Conservation (phyloP, 2,329 filamentous ascomycete genomes). For the Gaeumannomyces sp. region DNA sequence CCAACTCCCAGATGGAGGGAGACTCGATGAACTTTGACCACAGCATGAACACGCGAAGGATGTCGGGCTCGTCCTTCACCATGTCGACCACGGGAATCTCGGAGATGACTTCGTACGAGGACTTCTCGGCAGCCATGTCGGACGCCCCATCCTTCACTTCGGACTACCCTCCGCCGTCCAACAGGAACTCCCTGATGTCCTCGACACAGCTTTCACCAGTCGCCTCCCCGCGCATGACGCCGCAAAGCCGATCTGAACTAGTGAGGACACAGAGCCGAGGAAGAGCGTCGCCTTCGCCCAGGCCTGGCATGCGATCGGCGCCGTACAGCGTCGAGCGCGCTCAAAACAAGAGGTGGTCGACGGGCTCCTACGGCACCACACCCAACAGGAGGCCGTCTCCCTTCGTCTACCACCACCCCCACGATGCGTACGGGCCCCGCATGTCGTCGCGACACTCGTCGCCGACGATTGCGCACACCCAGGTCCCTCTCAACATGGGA, state of each 20-base stretch:
- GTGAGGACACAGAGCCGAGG: constrained; percentile 61
- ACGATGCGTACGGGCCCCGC: constrained; percentile 52
- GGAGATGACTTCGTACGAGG: constrained; percentile 65
- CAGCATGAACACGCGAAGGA: constrained; percentile 50
- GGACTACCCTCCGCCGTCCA: constrained; percentile 61
- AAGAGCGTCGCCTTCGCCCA: constrained; percentile 64
- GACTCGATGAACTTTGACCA: constrained; percentile 45
- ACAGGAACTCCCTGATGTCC: constrained; percentile 64
- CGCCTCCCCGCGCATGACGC: constrained; percentile 61
- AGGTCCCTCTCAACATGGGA: constrained; percentile 46
- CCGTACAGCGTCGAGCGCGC: constrained; percentile 64
- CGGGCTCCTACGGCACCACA: constrained; percentile 60
- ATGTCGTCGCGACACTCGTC: constrained; percentile 50
- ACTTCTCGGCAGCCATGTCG: constrained; percentile 59
- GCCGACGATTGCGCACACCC: constrained; percentile 37
- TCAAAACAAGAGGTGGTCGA: constrained; percentile 71
- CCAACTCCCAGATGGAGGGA: constrained; percentile 40
- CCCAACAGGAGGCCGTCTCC: constrained; percentile 51
- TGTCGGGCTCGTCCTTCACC: constrained; percentile 69
- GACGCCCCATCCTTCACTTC: constrained; percentile 62
- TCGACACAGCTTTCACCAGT: constrained; percentile 67
- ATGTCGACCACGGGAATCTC: constrained; percentile 62
- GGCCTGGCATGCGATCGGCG: constrained; percentile 59
- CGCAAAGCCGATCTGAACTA: constrained; percentile 53
- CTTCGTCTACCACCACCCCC: constrained; percentile 55